Conservation (phyloP, 2,329 filamentous ascomycete genomes). For the Pyricularia pennisetigena region DNA sequence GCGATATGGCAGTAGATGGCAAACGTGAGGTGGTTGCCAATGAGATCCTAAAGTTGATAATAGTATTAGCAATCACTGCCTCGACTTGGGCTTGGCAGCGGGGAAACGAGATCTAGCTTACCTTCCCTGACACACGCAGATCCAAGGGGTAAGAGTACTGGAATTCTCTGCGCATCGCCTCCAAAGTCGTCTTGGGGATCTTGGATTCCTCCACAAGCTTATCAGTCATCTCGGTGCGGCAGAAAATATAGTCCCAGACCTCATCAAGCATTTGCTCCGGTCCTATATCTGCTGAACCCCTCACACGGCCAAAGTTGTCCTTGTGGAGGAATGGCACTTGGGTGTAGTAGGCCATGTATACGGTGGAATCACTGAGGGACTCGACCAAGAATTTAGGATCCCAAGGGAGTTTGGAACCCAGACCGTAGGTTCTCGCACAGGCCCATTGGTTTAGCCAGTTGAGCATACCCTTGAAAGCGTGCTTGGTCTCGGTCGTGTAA, state of each 20-base stretch:
- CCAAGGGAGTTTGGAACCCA: constrained; percentile 93
- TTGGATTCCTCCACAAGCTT: constrained; percentile 53
- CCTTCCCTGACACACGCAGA: constrained; percentile 74
- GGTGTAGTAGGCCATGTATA: constrained; percentile 81
- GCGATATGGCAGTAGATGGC: constrained; percentile 91
- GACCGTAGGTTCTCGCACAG: constrained; percentile 80
- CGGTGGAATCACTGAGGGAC: constrained; percentile 54
- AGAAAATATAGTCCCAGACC: constrained; percentile 95
- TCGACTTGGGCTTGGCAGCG: neutral
- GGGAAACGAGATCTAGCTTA: neutral
- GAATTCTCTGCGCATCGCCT: constrained; percentile 81
- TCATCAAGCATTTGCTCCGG: constrained; percentile 88
- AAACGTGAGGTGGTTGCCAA: constrained; percentile 91
- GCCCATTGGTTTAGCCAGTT: constrained; percentile 96
- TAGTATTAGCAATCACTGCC: neutral
- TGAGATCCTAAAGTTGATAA: constrained; percentile 48
- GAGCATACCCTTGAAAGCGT: constrained; percentile 75
- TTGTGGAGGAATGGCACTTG: constrained; percentile 59
- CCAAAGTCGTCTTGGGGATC: constrained; percentile 64
- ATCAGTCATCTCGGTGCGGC: constrained; percentile 58
- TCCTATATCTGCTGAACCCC: constrained; percentile 58
- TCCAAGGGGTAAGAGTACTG: constrained; percentile 97
- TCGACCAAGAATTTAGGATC: constrained; percentile 86
- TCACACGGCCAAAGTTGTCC: constrained; percentile 71
- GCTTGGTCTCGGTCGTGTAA: constrained; percentile 66